Evolutionary conservation across 164 flowering plant species (phyloP).

Genomic region (Hamamelis virginiana): DNA sequence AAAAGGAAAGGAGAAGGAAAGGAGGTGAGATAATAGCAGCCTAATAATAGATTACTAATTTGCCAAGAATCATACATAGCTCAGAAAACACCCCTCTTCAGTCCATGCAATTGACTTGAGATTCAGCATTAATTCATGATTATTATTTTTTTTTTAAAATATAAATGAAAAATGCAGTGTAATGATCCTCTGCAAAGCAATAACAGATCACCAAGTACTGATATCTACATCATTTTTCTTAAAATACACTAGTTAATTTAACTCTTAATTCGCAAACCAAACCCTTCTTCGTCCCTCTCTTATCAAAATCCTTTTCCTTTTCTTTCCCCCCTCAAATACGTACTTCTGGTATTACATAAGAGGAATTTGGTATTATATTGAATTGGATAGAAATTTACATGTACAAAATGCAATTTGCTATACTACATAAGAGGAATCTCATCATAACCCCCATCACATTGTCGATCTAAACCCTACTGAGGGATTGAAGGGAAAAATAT

Average conservation of each 20-base stretch:
- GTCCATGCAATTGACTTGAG: too few species aligned
- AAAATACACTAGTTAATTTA: neutral
- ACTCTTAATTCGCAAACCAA: neutral
- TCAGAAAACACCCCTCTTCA: too few species aligned
- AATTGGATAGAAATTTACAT: slow-evolving; percentile 4
- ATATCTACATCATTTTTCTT: neutral
- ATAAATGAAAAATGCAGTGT: neutral
- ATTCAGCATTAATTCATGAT: too few species aligned
- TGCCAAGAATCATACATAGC: too few species aligned
- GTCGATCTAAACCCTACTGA: neutral
- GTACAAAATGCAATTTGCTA: slow-evolving; percentile 9
- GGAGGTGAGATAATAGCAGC: too few species aligned
- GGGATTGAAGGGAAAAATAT: neutral
- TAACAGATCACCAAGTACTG: too few species aligned
- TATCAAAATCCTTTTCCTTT: neutral
- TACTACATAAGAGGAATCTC: neutral
- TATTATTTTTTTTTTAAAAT: neutral
- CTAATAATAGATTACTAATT: too few species aligned
- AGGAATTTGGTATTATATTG: too few species aligned
- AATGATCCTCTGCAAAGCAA: neutral
- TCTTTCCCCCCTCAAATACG: slow-evolving; percentile 3
- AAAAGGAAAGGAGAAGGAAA: too few species aligned
- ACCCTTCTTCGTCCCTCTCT: too few species aligned
- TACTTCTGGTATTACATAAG: too few species aligned
- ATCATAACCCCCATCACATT: neutral